Evolutionary conservation across 805 yeast species (phyloP), one percentile per base, ranked within the genome.

Genomic region (Lachancea sp.): DNA sequence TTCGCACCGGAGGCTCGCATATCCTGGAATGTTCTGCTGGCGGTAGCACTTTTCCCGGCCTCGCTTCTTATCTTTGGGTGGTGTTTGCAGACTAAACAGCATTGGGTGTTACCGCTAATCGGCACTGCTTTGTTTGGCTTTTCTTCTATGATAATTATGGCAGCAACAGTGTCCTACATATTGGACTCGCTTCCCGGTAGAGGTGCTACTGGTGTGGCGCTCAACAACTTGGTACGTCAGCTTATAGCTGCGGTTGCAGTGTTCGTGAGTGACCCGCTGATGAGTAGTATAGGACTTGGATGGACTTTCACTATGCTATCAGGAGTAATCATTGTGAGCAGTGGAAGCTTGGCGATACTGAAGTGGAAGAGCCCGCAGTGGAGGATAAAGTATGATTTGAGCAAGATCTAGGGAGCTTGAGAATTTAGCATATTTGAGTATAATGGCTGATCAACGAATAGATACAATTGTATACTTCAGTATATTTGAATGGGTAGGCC

Each of bases 131-230:
- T 85, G 5, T 85, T 82, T 62, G 96, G 96, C 0, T 79, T 82
- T 58, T 85, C 90, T 0, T 79, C 86, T 27, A 84, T 87, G 93
- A 77, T 86, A 63, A 78, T 85, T 3, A 85, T 86, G 52, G 93
- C 95, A 2, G 78, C 86, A 8, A 82, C 88, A 0, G 77, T 82
- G 3, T 86, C 95, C 0, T 88, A 86, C 56, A 66, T 87, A 46
- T 88, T 87, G 1, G 96, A 87, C 58, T 78, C 87, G 1, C 70
- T 88, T 36, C 95, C 95, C 0, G 95, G 95, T 0, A 74, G 81
- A 55, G 95, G 95, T 35, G 90, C 95, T 11, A 84, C 95, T 0
- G 95, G 95, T 1, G 85, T 87, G 39, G 95, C 95, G 0, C 62
- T 88, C 41, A 87, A 85, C 56, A 88, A 87, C 57, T 72, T 87